Conservation (phyloP, 2,329 filamentous ascomycete species). For the Cercospora sesami region DNA sequence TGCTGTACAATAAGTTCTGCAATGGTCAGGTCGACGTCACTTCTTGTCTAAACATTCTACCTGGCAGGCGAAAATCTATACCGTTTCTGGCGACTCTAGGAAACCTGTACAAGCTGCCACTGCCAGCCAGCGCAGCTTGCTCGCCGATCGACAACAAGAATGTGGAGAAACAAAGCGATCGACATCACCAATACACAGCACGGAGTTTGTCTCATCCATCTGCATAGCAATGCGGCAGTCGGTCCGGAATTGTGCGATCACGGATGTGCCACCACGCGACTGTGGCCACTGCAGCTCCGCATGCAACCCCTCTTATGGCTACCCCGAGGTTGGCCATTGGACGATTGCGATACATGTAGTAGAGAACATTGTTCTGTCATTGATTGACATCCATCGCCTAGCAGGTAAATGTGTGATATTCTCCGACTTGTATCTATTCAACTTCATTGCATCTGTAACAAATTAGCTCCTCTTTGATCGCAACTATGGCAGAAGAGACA, state of each 20-base stretch:
- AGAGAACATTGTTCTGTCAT: background rate
- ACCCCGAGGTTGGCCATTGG: constrained; percentile 2
- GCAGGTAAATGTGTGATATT: background rate
- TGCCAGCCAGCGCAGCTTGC: background rate
- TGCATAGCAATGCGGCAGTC: background rate
- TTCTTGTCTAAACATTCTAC: background rate
- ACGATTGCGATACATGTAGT: background rate
- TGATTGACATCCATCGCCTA: background rate
- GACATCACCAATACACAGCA: background rate
- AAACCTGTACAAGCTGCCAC: background rate
- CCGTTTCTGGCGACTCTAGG: background rate
- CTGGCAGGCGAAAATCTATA: background rate
- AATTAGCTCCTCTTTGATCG: background rate
- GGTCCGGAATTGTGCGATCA: background rate
- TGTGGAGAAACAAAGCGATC: background rate
- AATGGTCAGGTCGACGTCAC: background rate
- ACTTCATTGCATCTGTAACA: background rate
- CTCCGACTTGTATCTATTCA: background rate
- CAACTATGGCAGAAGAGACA: constrained; percentile 1
- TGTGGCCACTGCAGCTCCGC: background rate
- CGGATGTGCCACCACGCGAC: background rate
- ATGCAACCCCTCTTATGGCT: constrained; percentile 10
- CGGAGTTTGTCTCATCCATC: background rate
- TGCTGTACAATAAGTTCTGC: background rate
- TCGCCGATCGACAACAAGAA: background rate